phyloP scores from a whole-genome alignment of 1,139 yeast genomes.

The Petasospora rhodanensis region DNA sequence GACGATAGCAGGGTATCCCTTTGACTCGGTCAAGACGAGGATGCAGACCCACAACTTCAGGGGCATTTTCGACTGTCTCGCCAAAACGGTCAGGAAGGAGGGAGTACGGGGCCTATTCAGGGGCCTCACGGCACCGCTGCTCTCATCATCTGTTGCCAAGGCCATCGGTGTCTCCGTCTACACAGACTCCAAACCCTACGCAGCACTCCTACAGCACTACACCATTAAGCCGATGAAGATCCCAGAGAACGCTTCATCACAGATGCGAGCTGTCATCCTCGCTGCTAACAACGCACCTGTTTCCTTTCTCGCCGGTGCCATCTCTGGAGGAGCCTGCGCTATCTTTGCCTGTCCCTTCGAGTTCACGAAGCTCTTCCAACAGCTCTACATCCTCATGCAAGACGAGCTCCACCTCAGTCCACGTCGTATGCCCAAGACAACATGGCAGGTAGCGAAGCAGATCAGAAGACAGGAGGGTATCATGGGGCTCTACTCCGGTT shows the following conservation, averaged over 20 bases:
- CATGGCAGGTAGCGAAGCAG: slow-evolving; percentile 44
- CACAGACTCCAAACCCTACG: slow-evolving; percentile 50
- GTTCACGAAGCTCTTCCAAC: slow-evolving; percentile 77
- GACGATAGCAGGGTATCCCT: slow-evolving; percentile 74
- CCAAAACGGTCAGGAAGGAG: slow-evolving; percentile 52
- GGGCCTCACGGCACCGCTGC: slow-evolving; percentile 69
- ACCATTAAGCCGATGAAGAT: slow-evolving; percentile 18
- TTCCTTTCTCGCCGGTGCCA: slow-evolving; percentile 58
- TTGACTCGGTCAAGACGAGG: slow-evolving; percentile 80
- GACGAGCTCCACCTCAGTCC: slow-evolving; percentile 22
- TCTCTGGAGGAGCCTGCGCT: slow-evolving; percentile 65
- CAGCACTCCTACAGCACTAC: slow-evolving; percentile 28
- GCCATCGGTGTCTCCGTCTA: slow-evolving; percentile 66
- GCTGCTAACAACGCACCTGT: slow-evolving; percentile 58
- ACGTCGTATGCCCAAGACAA: slow-evolving; percentile 35
- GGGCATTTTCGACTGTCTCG: slow-evolving; percentile 55
- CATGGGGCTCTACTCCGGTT: slow-evolving; percentile 68
- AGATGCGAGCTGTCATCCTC: slow-evolving; percentile 10
- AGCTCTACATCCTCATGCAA: slow-evolving; percentile 51
- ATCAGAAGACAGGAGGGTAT: slow-evolving; percentile 57
- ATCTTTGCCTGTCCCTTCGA: slow-evolving; percentile 82
- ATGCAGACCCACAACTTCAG: slow-evolving; percentile 74
- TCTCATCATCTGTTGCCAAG: slow-evolving; percentile 62
- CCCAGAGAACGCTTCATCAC: slow-evolving; percentile 7
- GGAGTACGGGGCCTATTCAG: slow-evolving; percentile 72